Base-by-base conservation (phyloP, 2,329 filamentous ascomycete genomes). In the Rutstroemia sp. region DNA sequence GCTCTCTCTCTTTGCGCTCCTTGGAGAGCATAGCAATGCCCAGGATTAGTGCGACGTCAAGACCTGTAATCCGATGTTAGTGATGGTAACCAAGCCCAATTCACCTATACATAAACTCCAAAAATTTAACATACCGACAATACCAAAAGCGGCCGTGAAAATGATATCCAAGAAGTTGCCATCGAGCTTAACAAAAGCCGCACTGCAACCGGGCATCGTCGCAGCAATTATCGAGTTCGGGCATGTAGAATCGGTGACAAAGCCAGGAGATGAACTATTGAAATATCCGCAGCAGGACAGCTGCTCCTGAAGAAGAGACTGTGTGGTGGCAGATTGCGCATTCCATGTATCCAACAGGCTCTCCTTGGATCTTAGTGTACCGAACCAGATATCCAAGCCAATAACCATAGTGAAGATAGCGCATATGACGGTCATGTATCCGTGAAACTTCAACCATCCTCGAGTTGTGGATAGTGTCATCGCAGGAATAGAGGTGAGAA, bases 281-380 rank as follows among this genome's bases (percentile, higher is more conserved):
- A 81, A 73, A 73, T 89, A 94, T 60, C 89, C 89, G 65, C 89
- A 94, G 80, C 89, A 94, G 65, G 82, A 70, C 70, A 92, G 92
- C 83, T 80, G 77, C 64, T 81, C 78, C 71, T 94, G 88, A 69
- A 94, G 77, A 54, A 92, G 73, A 61, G 79, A 81, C 71, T 91
- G 87, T 4, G 83, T 75, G 1, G 72, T 63, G 0, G 77, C 66
- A 3, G 79, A 67, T 70, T 88, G 82, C 5, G 72, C 67, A 23
- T 75, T 73, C 80, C 87, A 94, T 52, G 87, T 75, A 1, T 72
- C 68, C 57, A 71, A 74, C 58, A 92, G 81, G 59, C 81, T 80
- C 39, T 78, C 76, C 67, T 86, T 81, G 47, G 85, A 85, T 64
- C 77, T 79, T 63, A 94, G 74, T 2, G 89, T 92, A 65, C 85